Evolutionary conservation across 2,329 filamentous ascomycete species (phyloP).

Genomic region (Leptographium lundbergii): DNA sequence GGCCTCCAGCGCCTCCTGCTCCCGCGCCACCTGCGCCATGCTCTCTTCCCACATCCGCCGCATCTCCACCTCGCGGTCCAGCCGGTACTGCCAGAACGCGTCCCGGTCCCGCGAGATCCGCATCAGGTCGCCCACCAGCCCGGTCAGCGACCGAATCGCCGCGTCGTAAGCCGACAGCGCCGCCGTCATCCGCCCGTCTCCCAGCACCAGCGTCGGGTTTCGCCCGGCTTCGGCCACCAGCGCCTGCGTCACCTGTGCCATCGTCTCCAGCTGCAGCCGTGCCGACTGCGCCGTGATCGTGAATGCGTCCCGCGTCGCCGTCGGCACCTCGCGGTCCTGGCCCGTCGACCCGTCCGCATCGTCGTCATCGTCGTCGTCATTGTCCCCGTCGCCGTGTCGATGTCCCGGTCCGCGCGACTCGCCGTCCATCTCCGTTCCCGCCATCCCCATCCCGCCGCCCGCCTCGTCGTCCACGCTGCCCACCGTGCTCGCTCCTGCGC

Average conservation of each 20-base stretch:
- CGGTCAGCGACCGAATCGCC: slow-evolving; percentile 77
- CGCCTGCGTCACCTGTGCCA: slow-evolving; percentile 75
- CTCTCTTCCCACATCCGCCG: slow-evolving; percentile 97
- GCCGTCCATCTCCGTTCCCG: slow-evolving; percentile 7
- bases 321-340: slow-evolving; percentile 46
- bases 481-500: slow-evolving; percentile 29
- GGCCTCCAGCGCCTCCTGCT: slow-evolving; percentile 84
- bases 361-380: slow-evolving; percentile 51
- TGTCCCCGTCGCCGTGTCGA: slow-evolving; percentile 17
- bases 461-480: slow-evolving; percentile 35
- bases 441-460: slow-evolving; percentile 15
- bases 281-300: slow-evolving; percentile 95
- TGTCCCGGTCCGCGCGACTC: background rate
- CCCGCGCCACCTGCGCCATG: slow-evolving; percentile 90
- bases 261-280: slow-evolving; percentile 80
- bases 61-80: slow-evolving; percentile 84
- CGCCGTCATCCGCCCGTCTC: slow-evolving; percentile 62
- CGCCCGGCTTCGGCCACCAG: slow-evolving; percentile 57
- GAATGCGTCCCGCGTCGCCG: slow-evolving; percentile 80
- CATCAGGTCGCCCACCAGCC: slow-evolving; percentile 71
- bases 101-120: slow-evolving; percentile 91
- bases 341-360: slow-evolving; percentile 67
- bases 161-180: slow-evolving; percentile 79
- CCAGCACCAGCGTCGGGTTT: slow-evolving; percentile 60
- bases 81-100: slow-evolving; percentile 89